Evolutionary conservation across 805 yeast genomes (phyloP), one percentile per base, ranked within the genome.

Genomic region (Myxozyma udenii): DNA sequence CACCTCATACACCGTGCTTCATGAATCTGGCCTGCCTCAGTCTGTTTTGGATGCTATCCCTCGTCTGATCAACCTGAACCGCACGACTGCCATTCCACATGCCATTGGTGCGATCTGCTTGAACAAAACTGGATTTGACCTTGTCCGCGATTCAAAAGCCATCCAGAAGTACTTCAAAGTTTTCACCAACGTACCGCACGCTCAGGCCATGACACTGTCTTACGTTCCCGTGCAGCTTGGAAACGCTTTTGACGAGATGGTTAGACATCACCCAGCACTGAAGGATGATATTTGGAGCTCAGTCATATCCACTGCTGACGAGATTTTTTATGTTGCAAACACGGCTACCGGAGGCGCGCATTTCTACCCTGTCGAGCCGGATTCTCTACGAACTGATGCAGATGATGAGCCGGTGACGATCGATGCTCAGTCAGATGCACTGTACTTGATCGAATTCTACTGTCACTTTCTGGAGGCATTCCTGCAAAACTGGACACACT

Each of bases 91-190:
- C 3, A 69, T 88, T 9, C 85, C 90, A 0, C 89, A 85, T 59
- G 78, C 84, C 1, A 73, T 90, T 40, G 93, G 93, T 12, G 96
- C 98, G 0, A 73, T 90, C 28, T 81, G 91, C 37, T 75, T 90
- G 62, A 89, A 85, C 61, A 78, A 74, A 44, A 84, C 79, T 7
- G 98, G 96, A 0, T 65, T 87, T 51, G 66, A 75, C 32, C 74
- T 77, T 51, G 79, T 89, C 0, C 68, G 70, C 46, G 70, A 71
- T 22, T 61, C 67, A 2, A 54, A 68, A 1, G 65, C 74, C n/a
- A 71, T 71, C 52, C 66, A 54, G 46, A 70, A 52, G 44, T 83
- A 64, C 68, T 84, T 78, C 70, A 70, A 58, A 14, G 68, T 79
- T 1, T 80, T 87, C 59, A 70, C 71, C 41, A 68, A 76, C 41